Evolutionary conservation across 2,329 filamentous ascomycete genomes (phyloP).

Genomic region (Fusarium pilosicola): DNA sequence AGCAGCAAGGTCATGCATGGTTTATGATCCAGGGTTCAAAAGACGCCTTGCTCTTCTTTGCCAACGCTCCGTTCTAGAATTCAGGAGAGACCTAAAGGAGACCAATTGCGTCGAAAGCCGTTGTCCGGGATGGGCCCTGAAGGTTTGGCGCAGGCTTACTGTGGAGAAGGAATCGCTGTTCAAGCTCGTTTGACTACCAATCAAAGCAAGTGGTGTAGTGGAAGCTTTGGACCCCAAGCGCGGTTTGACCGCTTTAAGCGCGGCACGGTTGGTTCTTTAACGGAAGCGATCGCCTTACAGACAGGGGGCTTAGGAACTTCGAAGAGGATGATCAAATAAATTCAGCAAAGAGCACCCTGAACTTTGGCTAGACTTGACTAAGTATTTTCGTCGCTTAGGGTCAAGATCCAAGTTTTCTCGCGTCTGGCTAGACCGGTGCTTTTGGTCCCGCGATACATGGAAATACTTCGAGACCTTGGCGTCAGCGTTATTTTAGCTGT

Average conservation of each 20-base stretch:
- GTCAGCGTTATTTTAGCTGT: background rate
- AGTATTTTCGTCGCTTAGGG: background rate
- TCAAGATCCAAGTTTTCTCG: background rate
- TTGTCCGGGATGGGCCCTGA: background rate
- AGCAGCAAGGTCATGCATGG: background rate
- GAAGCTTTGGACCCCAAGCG: background rate
- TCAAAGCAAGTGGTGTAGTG: background rate
- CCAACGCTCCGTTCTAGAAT: background rate
- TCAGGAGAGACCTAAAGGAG: background rate
- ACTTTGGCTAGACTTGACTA: fast-evolving
- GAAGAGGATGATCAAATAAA: background rate
- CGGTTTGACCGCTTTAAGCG: background rate
- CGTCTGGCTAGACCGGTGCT: too few relatives aligned
- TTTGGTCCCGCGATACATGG: background rate
- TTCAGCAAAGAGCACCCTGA: fast-evolving
- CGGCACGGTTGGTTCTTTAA: background rate
- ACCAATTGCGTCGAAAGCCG: background rate
- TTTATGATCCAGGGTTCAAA: background rate
- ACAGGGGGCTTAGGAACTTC: background rate
- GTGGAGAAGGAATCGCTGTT: background rate
- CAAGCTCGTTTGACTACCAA: background rate
- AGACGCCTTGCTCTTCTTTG: background rate
- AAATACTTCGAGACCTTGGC: background rate
- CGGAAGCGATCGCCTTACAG: background rate
- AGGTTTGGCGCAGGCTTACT: background rate